A percentile compares a stretch with the other conserved stretches of the same genome.
phyloP scores from a whole-genome alignment of 768 basidiomycete genomes.

The Ramaria sp. region DNA sequence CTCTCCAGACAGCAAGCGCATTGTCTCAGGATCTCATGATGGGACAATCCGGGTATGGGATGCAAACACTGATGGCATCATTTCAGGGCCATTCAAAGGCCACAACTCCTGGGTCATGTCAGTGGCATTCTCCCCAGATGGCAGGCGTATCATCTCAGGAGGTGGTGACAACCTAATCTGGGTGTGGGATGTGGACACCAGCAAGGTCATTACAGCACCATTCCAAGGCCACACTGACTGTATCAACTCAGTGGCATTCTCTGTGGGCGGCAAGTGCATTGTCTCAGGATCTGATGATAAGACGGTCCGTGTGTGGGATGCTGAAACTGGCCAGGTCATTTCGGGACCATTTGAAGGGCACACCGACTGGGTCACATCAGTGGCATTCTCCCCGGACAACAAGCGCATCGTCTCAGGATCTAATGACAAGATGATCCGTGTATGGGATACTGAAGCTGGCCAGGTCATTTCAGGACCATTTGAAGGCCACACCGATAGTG shows the following conservation, averaged over 20 bases:
- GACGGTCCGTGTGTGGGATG: conserved; percentile 2
- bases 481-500: no score
- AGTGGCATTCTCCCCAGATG: no score
- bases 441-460: conserved; percentile 12
- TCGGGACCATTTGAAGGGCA: conserved; percentile 10
- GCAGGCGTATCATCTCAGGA: no score
- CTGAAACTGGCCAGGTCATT: neutral
- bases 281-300: conserved; percentile 4
- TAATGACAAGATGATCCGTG: conserved; percentile 18
- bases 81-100: no score
- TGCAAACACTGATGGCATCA: no score
- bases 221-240: neutral
- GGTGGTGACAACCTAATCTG: conserved; percentile 17
- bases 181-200: conserved; percentile 14
- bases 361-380: conserved; percentile 9
- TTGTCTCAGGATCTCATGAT: no score
- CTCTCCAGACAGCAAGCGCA: no score
- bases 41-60: no score
- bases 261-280: neutral
- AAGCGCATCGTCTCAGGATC: conserved; percentile 19
- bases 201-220: neutral
- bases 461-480: no score
- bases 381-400: conserved; percentile 22
- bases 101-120: no score
- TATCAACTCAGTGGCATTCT: conserved; percentile 3